Percentiles rank a stretch among this genome's conserved stretches.
Evolutionary conservation across 108 stramenopile genomes (phyloP).

Genomic region (Chaetoceros tenuissimus): DNA sequence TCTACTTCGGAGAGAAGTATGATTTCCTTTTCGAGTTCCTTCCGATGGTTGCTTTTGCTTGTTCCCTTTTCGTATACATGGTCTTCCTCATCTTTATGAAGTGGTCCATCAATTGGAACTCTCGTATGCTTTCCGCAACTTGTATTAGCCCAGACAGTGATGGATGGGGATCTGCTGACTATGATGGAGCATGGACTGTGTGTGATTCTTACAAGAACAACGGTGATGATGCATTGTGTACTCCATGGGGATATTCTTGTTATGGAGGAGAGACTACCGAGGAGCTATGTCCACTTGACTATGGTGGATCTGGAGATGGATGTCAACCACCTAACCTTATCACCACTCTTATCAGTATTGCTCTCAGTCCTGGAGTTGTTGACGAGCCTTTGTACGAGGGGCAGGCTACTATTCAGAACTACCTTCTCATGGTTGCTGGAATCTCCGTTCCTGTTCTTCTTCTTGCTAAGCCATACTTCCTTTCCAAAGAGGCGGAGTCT

Average conservation of each 20-base stretch:
- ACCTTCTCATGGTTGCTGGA: constrained; percentile 86
- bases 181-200: constrained; percentile 57
- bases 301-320: constrained; percentile 90
- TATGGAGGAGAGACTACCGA: constrained; percentile 42
- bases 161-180: constrained; percentile 64
- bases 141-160: constrained; percentile 68
- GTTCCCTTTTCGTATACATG: constrained; percentile 96
- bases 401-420: constrained; percentile 78
- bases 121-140: constrained; percentile 89
- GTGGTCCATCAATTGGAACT: constrained; percentile 96
- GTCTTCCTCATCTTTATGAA: constrained; percentile 94
- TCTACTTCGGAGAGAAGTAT: constrained; percentile 85
- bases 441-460: constrained; percentile 89
- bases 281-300: constrained; percentile 82
- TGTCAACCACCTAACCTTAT: constrained; percentile 97
- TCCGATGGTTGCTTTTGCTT: constrained; percentile 94
- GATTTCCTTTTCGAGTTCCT: constrained; percentile 92
- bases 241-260: constrained; percentile 76
- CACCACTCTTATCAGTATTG: constrained; percentile 96
- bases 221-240: constrained; percentile 54
- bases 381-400: constrained; percentile 93
- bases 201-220: constrained; percentile 43
- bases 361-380: constrained; percentile 86
- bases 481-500: constrained; percentile 48
- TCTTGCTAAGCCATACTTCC: constrained; percentile 86